Percentiles rank a stretch among this genome's conserved stretches.
Evolutionary conservation across 2,329 filamentous ascomycete species (phyloP).

Genomic region (Aureobasidium uvarum): DNA sequence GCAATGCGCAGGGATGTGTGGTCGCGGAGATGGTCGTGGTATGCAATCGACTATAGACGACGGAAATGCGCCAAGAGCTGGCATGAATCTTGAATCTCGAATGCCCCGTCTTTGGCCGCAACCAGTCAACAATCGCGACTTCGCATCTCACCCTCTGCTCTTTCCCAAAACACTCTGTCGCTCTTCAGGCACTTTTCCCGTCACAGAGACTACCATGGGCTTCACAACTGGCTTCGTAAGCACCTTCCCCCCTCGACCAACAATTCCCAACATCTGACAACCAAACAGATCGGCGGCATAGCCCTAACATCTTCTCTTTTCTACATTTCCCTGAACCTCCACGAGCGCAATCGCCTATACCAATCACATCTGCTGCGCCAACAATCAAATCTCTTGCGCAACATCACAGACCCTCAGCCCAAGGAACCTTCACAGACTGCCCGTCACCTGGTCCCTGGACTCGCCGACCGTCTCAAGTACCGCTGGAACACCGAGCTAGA

Average conservation of each 20-base stretch:
- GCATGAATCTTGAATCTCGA: neutral
- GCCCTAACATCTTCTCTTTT: conserved; percentile 50
- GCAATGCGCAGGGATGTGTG: neutral
- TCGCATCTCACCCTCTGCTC: neutral
- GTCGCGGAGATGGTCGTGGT: neutral
- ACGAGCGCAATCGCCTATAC: conserved; percentile 48
- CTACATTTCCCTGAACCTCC: conserved; percentile 43
- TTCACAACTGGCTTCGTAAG: conserved; percentile 54
- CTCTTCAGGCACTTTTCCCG: neutral
- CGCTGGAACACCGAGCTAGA: conserved; percentile 51
- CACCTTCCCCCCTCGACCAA: conserved; percentile 10
- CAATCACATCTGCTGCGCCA: conserved; percentile 50
- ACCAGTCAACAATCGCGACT: conserved; percentile 5
- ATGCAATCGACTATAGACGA: neutral
- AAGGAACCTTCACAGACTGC: conserved; percentile 41
- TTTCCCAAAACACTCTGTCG: neutral
- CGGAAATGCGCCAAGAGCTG: conserved; percentile 10
- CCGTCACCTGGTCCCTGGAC: conserved; percentile 43
- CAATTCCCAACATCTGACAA: neutral
- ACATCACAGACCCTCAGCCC: conserved; percentile 46
- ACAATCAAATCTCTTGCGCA: conserved; percentile 46
- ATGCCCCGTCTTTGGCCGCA: conserved; percentile 11
- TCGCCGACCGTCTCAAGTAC: conserved; percentile 51
- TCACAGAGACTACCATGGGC: conserved; percentile 43
- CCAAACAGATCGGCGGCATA: conserved; percentile 49